Conservation (phyloP, 1,284 basidiomycete species). For the Kwoniella shivajii region DNA sequence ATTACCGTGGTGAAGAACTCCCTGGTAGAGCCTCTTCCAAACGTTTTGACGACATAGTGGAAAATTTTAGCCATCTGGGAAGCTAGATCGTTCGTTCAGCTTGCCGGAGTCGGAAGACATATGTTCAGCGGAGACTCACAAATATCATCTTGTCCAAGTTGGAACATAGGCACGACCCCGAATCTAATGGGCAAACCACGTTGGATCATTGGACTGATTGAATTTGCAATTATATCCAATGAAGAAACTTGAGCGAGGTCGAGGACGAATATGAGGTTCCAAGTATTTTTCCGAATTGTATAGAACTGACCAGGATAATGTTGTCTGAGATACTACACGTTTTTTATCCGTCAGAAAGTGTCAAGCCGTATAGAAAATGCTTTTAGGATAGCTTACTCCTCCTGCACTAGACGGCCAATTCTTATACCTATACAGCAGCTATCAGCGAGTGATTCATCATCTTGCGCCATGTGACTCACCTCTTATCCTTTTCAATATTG, state of each 20-base stretch:
- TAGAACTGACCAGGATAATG: constrained; percentile 70
- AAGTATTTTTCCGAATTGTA: constrained; percentile 69
- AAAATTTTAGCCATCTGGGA: constrained; percentile 71
- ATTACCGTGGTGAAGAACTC: constrained; percentile 64
- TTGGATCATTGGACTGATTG: constrained; percentile 69
- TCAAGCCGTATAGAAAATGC: background rate
- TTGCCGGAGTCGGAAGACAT: too few relatives aligned
- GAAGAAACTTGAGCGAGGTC: constrained; percentile 70
- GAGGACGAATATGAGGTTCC: constrained; percentile 75
- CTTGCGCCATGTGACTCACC: constrained; percentile 49
- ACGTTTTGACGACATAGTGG: constrained; percentile 66
- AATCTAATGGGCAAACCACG: constrained; percentile 75
- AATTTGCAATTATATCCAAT: constrained; percentile 65
- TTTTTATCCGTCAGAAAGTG: background rate
- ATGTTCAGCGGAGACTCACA: constrained; percentile 33
- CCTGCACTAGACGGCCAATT: constrained; percentile 34
- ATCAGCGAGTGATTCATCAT: constrained; percentile 16
- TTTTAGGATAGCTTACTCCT: constrained; percentile 31
- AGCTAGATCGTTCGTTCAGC: too few relatives aligned
- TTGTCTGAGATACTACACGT: constrained; percentile 38
- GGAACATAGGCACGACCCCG: constrained; percentile 73
- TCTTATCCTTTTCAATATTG: constrained; percentile 80
- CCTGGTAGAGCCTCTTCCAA: constrained; percentile 66
- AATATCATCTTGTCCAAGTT: constrained; percentile 44
- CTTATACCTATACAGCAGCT: constrained; percentile 27